Evolutionary conservation across 495 filamentous ascomycete genomes (phyloP).

Genomic region (Hapsidospora chrysogenum): DNA sequence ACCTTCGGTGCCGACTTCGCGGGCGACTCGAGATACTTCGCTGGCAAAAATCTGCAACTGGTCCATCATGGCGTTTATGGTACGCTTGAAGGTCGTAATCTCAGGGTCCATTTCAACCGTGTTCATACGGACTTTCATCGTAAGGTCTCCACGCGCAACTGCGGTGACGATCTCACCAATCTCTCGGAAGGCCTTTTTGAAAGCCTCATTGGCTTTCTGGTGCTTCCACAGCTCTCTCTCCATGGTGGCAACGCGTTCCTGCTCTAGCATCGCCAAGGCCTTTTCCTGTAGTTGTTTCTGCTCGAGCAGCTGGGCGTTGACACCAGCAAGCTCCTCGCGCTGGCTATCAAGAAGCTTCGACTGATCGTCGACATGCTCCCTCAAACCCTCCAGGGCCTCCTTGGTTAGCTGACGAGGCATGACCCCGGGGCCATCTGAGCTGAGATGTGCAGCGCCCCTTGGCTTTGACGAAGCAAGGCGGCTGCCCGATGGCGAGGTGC

Average conservation of each 20-base stretch:
- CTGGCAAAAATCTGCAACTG: conserved; percentile 94
- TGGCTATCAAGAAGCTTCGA: conserved; percentile 61
- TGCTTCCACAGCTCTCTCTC: conserved; percentile 91
- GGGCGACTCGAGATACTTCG: conserved; percentile 89
- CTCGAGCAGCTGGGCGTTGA: conserved; percentile 50
- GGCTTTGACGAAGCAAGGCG: conserved; percentile 5
- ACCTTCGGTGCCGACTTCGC: conserved; percentile 95
- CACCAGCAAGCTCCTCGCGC: conserved; percentile 50
- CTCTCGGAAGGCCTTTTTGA: conserved; percentile 90
- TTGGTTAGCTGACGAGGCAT: conserved; percentile 31
- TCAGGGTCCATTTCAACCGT: conserved; percentile 96
- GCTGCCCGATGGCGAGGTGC: conserved; percentile 8
- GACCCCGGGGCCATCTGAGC: conserved; percentile 10
- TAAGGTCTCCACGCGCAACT: conserved; percentile 88
- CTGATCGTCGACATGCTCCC: conserved; percentile 63
- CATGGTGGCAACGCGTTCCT: conserved; percentile 38
- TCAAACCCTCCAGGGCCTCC: conserved; percentile 52
- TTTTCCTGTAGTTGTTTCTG: conserved; percentile 48
- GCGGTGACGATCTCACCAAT: conserved; percentile 95
- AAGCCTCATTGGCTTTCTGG: conserved; percentile 95
- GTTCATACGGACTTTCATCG: conserved; percentile 95
- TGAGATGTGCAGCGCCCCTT: conserved; percentile 9
- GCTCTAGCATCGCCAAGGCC: conserved; percentile 36
- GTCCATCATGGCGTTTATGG: conserved; percentile 98
- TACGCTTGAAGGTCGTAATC: conserved; percentile 97